Evolutionary conservation across 2,329 filamentous ascomycete genomes (phyloP), one percentile per base, ranked within the genome.

Genomic region (Colletotrichum sp.): DNA sequence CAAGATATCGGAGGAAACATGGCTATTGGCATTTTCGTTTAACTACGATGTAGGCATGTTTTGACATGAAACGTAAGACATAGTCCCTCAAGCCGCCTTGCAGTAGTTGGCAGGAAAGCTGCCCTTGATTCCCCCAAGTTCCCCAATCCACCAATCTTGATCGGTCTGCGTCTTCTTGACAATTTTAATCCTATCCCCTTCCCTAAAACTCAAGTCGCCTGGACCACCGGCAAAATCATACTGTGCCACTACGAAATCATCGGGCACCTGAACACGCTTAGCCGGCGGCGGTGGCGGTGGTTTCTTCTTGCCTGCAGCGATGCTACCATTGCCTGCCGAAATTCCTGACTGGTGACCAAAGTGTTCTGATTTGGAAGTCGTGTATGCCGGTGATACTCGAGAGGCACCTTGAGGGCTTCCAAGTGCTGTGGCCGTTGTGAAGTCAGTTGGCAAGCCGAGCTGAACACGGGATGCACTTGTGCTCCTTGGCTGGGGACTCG

Each of bases 131-230:
- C 95, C 95, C 55, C 88, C 87, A 16, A 96, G 78, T 83, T 97
- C 94, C 15, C 95, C 95, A 77, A 95, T 91, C 95, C 95, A 97
- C 95, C 95, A 97, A 82, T 97, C 95, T 84, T 97, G 94, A 26
- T 92, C 93, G 76, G 93, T 95, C 8, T 91, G 90, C 4, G 95
- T 97, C 86, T 94, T 95, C 86, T 94, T 94, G 36, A 96, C 81
- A 5, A 97, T 93, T 61, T 89, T 91, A 79, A 97, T 97, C 66
- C 90, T 88, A 80, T 97, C 95, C 3, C 95, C 95, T 83, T 96
- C 94, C 34, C 88, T 88, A 81, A 97, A 97, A 4, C 89, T 89
- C 67, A 97, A 82, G 82, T 97, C 95, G 0, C 94, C 94, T 8
- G 89, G 90, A 80, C 96, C 92, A 0, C 93, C 94, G 3, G 89